Evolutionary conservation across 352 stramenopile genomes (phyloP).

Genomic region (Elongisporangium senticosum): DNA sequence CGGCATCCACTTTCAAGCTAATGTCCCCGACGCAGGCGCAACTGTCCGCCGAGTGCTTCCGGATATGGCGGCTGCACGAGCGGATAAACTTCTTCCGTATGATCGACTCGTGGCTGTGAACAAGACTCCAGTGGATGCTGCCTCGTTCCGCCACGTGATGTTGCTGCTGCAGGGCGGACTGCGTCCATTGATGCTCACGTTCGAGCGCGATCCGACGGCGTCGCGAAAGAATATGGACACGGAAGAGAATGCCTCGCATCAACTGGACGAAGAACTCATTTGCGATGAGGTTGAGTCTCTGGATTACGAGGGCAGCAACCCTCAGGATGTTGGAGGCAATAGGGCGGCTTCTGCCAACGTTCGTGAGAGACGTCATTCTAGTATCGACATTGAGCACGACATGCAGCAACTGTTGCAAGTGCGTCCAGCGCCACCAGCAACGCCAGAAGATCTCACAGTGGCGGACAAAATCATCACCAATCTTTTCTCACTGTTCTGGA

Average conservation of each 20-base stretch:
- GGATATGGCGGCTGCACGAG: slow-evolving; percentile 49
- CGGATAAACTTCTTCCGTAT: slow-evolving; percentile 41
- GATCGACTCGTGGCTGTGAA: slow-evolving; percentile 79
- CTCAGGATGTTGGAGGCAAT: not conserved
- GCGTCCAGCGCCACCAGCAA: not conserved
- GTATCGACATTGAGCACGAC: slow-evolving; percentile 1
- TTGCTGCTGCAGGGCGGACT: slow-evolving; percentile 71
- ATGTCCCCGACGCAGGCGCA: slow-evolving; percentile 56
- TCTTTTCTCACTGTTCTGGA: slow-evolving; percentile 83
- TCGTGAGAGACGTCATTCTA: slow-evolving; percentile 1
- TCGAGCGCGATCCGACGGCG: slow-evolving; percentile 37
- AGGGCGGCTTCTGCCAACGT: not conserved
- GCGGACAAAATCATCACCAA: slow-evolving; percentile 83
- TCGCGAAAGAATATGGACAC: not conserved
- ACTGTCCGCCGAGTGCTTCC: slow-evolving; percentile 52
- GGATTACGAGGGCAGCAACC: not conserved
- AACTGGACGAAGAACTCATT: slow-evolving; percentile 59
- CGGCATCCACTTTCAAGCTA: slow-evolving; percentile 80
- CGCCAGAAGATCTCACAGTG: slow-evolving; percentile 38
- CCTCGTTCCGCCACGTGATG: slow-evolving; percentile 80
- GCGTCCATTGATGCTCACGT: slow-evolving; percentile 72
- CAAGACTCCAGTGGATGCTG: slow-evolving; percentile 52
- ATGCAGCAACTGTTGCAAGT: not conserved
- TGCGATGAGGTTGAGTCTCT: slow-evolving; percentile 21
- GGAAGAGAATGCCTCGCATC: slow-evolving; percentile 1